Evolutionary conservation across 805 yeast genomes (phyloP).

Genomic region (Sungouiella blattae): DNA sequence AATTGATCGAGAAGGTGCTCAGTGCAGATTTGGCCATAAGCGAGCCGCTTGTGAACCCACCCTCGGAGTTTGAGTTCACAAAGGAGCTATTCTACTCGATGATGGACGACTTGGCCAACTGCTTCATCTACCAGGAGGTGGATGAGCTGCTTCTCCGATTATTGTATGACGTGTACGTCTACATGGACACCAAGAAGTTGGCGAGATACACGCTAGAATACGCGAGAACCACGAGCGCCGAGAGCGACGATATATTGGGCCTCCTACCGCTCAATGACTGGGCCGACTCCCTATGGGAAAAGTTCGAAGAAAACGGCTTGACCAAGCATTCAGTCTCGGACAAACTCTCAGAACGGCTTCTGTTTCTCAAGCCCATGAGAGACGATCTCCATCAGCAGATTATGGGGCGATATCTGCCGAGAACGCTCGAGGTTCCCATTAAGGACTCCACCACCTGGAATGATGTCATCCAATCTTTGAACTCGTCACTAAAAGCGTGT

Average conservation of each 20-base stretch:
- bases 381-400: constrained; percentile 26
- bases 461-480: constrained; percentile 27
- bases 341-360: constrained; percentile 13
- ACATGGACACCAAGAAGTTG: constrained; percentile 46
- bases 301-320: neutral
- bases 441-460: constrained; percentile 20
- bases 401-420: constrained; percentile 8
- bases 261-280: constrained; percentile 22
- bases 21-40: constrained; percentile 1
- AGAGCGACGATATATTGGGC: constrained; percentile 39
- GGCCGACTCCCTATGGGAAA: constrained; percentile 3
- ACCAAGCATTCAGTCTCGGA: neutral
- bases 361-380: constrained; percentile 30
- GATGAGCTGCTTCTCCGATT: constrained; percentile 54
- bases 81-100: constrained; percentile 41
- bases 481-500: constrained; percentile 26
- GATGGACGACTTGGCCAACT: constrained; percentile 59
- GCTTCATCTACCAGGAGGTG: constrained; percentile 64
- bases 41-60: neutral
- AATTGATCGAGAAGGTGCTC: constrained; percentile 7
- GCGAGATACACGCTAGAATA: constrained; percentile 60
- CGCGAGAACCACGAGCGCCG: constrained; percentile 42
- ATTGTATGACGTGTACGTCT: constrained; percentile 48
- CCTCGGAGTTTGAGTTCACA: constrained; percentile 6
- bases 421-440: constrained; percentile 4